phyloP scores from a whole-genome alignment of 345 rosid genomes.

The Ricinus communis region DNA sequence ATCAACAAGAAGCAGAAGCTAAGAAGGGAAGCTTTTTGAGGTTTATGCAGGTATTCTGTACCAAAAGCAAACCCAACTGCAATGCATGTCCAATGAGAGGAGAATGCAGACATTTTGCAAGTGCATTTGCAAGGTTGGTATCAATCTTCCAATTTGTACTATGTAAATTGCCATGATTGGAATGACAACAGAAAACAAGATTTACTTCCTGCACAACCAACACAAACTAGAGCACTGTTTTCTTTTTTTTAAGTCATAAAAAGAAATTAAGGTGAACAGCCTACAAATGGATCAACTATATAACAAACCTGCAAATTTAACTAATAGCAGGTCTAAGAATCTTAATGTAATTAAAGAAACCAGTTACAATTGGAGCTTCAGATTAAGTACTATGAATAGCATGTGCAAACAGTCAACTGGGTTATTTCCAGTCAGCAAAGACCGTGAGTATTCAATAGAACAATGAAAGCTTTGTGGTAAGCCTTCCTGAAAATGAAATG shows the following conservation, averaged over 20 bases:
- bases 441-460: not conserved
- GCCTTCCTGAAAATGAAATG: conserved; percentile 9
- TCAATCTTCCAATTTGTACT: conserved; percentile 14
- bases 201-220: not conserved
- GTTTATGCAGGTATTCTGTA: conserved; percentile 60
- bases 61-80: conserved; percentile 72
- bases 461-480: not conserved
- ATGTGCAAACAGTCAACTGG: not conserved
- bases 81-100: conserved; percentile 76
- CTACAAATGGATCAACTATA: not conserved
- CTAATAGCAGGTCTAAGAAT: not conserved
- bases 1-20: conserved; percentile 16
- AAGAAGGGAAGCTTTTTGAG: conserved; percentile 21
- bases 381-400: not conserved
- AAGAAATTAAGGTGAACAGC: not conserved
- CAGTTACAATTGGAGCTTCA: not conserved
- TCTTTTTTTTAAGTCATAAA: no score
- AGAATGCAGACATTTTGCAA: conserved; percentile 74
- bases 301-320: not conserved
- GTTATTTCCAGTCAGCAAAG: conserved; percentile 8
- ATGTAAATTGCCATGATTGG: not conserved
- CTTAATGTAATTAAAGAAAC: not conserved
- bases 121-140: conserved; percentile 71
- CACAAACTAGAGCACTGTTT: not conserved
- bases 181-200: conserved; percentile 1